phyloP scores from a whole-genome alignment of 2,329 filamentous ascomycete species.

The Aspergillus sp. region DNA sequence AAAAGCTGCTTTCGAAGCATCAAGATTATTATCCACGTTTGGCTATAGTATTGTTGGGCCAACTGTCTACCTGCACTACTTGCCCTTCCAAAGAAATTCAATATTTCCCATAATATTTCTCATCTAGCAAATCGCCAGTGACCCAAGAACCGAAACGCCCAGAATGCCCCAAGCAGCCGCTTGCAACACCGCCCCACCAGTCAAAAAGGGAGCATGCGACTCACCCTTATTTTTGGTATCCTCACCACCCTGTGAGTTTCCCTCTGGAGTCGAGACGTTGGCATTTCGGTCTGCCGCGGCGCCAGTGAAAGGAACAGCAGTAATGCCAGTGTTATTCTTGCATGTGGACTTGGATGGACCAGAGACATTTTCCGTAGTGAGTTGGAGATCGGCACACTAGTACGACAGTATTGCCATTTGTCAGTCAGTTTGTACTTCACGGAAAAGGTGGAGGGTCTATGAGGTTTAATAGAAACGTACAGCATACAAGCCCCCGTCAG shows the following conservation, averaged over 20 bases:
- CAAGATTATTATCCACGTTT: neutral
- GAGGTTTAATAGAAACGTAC: constrained; percentile 36
- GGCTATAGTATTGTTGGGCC: neutral
- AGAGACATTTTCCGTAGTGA: constrained; percentile 53
- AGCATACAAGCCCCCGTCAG: constrained; percentile 65
- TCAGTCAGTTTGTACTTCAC: no score
- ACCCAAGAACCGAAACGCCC: constrained; percentile 33
- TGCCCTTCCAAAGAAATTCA: neutral
- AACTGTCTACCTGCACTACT: neutral
- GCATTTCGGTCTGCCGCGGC: constrained; percentile 41
- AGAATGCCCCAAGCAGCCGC: constrained; percentile 40
- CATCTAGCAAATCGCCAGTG: no score
- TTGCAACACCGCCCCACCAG: constrained; percentile 30
- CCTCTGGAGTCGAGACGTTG: constrained; percentile 42
- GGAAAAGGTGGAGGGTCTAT: no score
- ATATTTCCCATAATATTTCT: no score
- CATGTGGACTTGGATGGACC: constrained; percentile 48
- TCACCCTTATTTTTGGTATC: neutral
- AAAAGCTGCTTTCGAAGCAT: neutral
- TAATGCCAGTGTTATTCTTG: constrained; percentile 59
- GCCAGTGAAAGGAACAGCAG: constrained; percentile 44
- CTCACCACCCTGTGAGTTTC: constrained; percentile 28
- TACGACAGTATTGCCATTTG: no score
- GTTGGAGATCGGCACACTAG: constrained; percentile 72
- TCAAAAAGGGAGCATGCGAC: constrained; percentile 18